phyloP scores from a whole-genome alignment of 129 eudicot species.

The Centella asiatica region DNA sequence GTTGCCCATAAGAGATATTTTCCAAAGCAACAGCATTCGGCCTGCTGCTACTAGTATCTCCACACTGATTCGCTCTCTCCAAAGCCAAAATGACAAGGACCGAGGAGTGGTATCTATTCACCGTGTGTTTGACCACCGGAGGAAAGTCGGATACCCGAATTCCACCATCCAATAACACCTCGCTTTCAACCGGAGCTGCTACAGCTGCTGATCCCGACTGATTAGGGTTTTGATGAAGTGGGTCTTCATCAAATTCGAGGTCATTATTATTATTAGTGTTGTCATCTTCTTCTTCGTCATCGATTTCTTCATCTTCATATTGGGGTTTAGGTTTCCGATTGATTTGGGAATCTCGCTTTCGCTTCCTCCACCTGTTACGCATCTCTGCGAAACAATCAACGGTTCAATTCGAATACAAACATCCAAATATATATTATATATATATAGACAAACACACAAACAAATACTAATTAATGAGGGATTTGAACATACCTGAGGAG shows the following conservation, averaged over 20 bases:
- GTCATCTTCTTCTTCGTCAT: conserved; percentile 53
- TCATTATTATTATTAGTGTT: conserved; percentile 3
- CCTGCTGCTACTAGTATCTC: conserved; percentile 32
- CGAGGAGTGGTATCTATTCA: conserved; percentile 58
- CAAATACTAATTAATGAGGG: not conserved
- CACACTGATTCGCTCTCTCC: conserved; percentile 50
- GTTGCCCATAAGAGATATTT: conserved; percentile 85
- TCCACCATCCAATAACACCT: conserved; percentile 44
- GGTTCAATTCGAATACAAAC: not conserved
- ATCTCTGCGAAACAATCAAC: conserved; percentile 30
- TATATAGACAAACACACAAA: not conserved
- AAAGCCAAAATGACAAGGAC: conserved; percentile 45
- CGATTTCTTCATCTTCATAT: conserved; percentile 28
- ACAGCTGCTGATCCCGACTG: conserved; percentile 27
- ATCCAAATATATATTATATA: too few relatives aligned
- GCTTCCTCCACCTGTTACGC: conserved; percentile 68
- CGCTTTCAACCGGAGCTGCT: conserved; percentile 19
- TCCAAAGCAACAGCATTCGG: conserved; percentile 40
- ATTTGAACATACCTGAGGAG: conserved; percentile 55
- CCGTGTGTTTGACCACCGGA: conserved; percentile 44
- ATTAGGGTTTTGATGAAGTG: conserved; percentile 29
- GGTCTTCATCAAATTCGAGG: conserved; percentile 36
- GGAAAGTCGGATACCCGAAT: conserved; percentile 62
- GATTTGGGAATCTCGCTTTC: conserved; percentile 46
- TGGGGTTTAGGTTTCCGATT: conserved; percentile 43